Percentiles rank a stretch among this genome's conserved stretches.
These are phyloP conservation scores for Hsuehochloa calcarea DNA, from an alignment of 176 grass and related monocot genomes.

Conservation along the genomic window DNA sequence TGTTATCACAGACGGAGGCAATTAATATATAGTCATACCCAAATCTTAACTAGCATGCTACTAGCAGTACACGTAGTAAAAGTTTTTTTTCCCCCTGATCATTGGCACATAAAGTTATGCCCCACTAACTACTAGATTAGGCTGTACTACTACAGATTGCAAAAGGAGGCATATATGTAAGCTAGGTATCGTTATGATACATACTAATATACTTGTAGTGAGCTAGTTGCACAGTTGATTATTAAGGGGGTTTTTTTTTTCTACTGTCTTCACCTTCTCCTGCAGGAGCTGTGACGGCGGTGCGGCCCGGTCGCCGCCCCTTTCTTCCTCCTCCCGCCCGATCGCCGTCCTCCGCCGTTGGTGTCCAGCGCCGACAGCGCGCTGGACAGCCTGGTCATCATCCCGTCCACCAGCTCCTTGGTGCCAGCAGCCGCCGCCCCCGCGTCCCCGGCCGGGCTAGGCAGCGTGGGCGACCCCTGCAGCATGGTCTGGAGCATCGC, in stretches of 20 bases:
- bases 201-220: background rate
- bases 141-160: background rate
- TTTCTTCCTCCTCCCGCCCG: conserved; percentile 10
- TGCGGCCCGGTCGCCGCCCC: background rate
- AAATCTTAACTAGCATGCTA: background rate
- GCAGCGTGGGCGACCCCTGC: background rate
- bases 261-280: conserved; percentile 52
- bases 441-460: background rate
- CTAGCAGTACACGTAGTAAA: background rate
- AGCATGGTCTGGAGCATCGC: conserved; percentile 41
- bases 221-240: conserved; percentile 17
- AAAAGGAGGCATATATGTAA: background rate
- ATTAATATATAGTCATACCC: background rate
- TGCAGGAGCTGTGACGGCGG: conserved; percentile 16
- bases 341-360: background rate
- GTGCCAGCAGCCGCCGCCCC: background rate
- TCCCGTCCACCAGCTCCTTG: conserved; percentile 34
- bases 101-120: conserved; percentile 22
- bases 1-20: background rate
- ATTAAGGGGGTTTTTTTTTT: background rate
- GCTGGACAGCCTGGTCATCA: conserved; percentile 42
- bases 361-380: conserved; percentile 22
- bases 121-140: conserved; percentile 1
- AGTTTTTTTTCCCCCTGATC: background rate
- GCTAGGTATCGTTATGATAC: background rate